Percentiles rank a stretch among this genome's conserved stretches.
Conservation (phyloP, 116 monocot species). For the Iris pallida region DNA sequence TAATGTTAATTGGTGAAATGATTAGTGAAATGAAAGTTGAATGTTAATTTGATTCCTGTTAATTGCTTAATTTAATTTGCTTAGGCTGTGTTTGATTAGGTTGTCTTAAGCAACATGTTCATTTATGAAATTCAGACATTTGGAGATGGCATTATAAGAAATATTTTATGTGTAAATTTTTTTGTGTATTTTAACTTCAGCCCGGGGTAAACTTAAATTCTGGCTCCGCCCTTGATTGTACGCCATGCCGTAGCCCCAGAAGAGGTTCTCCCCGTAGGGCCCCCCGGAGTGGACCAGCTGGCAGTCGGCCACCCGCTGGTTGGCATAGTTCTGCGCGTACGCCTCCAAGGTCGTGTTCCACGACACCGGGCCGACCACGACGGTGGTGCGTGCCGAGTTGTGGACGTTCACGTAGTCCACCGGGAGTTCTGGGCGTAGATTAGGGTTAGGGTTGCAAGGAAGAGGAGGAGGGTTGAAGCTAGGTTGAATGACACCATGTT, state of each 20-base stretch:
- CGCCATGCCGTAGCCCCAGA: constrained; percentile 12
- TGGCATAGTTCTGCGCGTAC: neutral
- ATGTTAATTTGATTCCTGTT: too few relatives aligned
- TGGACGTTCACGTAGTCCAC: neutral
- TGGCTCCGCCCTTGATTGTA: too few relatives aligned
- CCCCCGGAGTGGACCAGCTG: constrained; percentile 20
- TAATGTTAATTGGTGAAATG: too few relatives aligned
- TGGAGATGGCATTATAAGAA: too few relatives aligned
- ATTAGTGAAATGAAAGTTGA: too few relatives aligned
- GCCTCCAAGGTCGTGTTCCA: neutral
- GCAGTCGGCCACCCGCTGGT: constrained; percentile 10
- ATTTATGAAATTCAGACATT: too few relatives aligned
- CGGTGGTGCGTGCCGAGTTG: neutral
- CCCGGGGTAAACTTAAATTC: too few relatives aligned
- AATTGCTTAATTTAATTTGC: too few relatives aligned
- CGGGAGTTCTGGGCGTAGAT: neutral
- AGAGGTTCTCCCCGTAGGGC: constrained; percentile 33
- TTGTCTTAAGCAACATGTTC: too few relatives aligned
- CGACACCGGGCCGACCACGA: neutral
- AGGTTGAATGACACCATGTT: neutral
- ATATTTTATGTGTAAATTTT: too few relatives aligned
- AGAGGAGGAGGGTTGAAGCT: neutral
- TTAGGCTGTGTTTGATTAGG: too few relatives aligned
- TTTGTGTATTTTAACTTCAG: too few relatives aligned
- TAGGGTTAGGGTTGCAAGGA: neutral